phyloP scores from a whole-genome alignment of 768 basidiomycete species.

The Holtermanniella nyarrowii region DNA sequence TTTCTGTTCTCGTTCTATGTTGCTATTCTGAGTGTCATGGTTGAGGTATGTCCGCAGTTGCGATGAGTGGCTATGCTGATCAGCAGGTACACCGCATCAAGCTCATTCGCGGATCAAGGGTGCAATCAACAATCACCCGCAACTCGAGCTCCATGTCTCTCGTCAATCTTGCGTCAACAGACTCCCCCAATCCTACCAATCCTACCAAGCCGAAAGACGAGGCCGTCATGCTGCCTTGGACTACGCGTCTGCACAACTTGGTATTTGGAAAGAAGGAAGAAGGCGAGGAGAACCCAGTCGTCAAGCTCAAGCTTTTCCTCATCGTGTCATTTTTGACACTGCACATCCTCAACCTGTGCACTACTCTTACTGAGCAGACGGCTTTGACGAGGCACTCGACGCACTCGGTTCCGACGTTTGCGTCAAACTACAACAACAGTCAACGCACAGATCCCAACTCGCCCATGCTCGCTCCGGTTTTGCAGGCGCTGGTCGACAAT shows the following conservation, averaged over 20 bases:
- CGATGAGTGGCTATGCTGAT: neutral
- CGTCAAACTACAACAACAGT: constrained; percentile 7
- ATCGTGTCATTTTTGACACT: constrained; percentile 83
- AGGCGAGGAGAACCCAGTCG: constrained; percentile 65
- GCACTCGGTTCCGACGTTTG: constrained; percentile 25
- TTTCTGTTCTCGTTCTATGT: constrained; percentile 83
- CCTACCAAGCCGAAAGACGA: constrained; percentile 5
- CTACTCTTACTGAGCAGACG: constrained; percentile 69
- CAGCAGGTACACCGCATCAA: constrained; percentile 45
- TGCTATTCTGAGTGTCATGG: constrained; percentile 83
- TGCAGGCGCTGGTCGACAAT: constrained; percentile 50
- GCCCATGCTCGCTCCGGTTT: constrained; percentile 51
- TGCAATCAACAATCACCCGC: constrained; percentile 25
- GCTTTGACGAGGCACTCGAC: constrained; percentile 47
- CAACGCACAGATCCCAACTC: constrained; percentile 61
- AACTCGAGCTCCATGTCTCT: constrained; percentile 30
- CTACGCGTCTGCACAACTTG: constrained; percentile 39
- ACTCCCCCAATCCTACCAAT: constrained; percentile 3
- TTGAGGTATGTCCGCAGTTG: constrained; percentile 54
- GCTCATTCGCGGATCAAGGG: constrained; percentile 43
- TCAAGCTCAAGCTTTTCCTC: constrained; percentile 76
- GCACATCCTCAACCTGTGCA: constrained; percentile 84
- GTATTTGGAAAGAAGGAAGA: constrained; percentile 28
- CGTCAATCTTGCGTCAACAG: constrained; percentile 19
- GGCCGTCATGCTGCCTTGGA: constrained; percentile 6